Percentiles rank a stretch among this genome's conserved stretches.
Conservation (phyloP, 768 basidiomycete species). For the Mycena haematopus region DNA sequence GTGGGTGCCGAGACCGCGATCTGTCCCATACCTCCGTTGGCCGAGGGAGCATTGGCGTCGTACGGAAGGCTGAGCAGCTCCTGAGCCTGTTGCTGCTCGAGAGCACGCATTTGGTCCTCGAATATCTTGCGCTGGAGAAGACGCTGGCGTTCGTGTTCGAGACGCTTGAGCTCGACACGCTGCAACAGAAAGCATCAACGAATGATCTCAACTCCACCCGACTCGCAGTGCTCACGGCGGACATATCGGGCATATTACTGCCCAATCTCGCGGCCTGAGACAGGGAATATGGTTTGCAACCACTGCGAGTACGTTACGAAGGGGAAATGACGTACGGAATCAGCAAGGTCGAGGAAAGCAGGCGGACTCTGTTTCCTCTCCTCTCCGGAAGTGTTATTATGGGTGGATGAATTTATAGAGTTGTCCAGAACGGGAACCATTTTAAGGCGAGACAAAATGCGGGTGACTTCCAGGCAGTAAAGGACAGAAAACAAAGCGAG, state of each 20-base stretch:
- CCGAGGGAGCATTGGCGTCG: conserved; percentile 53
- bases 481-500: conserved; percentile 61
- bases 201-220: background rate
- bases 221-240: conserved; percentile 65
- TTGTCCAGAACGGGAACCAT: conserved; percentile 78
- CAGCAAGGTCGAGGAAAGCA: conserved; percentile 92
- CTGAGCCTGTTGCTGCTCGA: conserved; percentile 91
- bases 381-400: conserved; percentile 71
- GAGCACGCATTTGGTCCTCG: conserved; percentile 94
- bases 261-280: conserved; percentile 80
- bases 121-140: conserved; percentile 86
- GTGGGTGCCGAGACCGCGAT: conserved; percentile 90
- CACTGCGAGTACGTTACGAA: conserved; percentile 25
- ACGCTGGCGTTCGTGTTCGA: conserved; percentile 92
- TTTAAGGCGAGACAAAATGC: conserved; percentile 50
- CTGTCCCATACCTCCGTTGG: conserved; percentile 65
- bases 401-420: conserved; percentile 67
- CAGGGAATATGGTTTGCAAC: conserved; percentile 31
- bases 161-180: conserved; percentile 90
- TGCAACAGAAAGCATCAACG: conserved; percentile 40
- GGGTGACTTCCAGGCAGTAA: conserved; percentile 60
- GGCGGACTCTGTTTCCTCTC: conserved; percentile 87
- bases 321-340: conserved; percentile 69
- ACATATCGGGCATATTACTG: conserved; percentile 86
- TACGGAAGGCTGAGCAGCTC: conserved; percentile 81